phyloP scores from a whole-genome alignment of 2,329 filamentous ascomycete genomes.

The Pseudocercospora musae region DNA sequence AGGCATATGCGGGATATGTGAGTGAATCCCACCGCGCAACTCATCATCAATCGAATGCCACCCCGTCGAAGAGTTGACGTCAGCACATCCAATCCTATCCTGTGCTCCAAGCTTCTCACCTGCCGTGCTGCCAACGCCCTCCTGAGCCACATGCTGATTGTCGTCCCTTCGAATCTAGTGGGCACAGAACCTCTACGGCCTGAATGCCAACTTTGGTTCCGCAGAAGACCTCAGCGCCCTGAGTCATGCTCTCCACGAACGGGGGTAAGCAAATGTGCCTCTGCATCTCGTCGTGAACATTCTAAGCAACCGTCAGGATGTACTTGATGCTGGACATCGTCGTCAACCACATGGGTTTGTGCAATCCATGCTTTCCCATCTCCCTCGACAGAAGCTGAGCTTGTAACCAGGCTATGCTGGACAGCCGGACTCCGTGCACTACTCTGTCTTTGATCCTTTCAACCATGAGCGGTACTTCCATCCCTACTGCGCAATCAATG shows the following conservation, averaged over 20 bases:
- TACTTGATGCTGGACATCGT: slow-evolving; percentile 61
- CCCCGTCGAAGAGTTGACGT: not conserved
- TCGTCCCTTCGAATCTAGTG: slow-evolving; percentile 36
- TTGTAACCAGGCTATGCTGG: slow-evolving; percentile 43
- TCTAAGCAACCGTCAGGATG: slow-evolving; percentile 39
- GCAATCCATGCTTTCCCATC: not conserved
- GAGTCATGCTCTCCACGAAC: slow-evolving; percentile 52
- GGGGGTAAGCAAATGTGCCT: slow-evolving; percentile 30
- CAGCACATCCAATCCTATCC: not conserved
- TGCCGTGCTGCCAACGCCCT: too few relatives aligned
- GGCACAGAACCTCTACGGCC: slow-evolving; percentile 50
- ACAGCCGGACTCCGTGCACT: slow-evolving; percentile 49
- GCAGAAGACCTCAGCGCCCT: slow-evolving; percentile 58
- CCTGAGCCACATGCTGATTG: not conserved
- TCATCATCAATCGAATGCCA: not conserved
- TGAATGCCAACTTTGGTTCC: slow-evolving; percentile 60
- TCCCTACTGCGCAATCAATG: slow-evolving; percentile 56
- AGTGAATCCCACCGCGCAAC: not conserved
- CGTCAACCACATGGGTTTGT: slow-evolving; percentile 49
- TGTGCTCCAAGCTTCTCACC: not conserved
- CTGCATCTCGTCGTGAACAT: not conserved
- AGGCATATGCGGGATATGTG: slow-evolving; percentile 46
- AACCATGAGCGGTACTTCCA: slow-evolving; percentile 60
- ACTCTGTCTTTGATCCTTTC: slow-evolving; percentile 52
- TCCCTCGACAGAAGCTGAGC: not conserved